Base-by-base conservation (phyloP, 2,329 filamentous ascomycete genomes). In the Ophiostoma triangulosporum region DNA sequence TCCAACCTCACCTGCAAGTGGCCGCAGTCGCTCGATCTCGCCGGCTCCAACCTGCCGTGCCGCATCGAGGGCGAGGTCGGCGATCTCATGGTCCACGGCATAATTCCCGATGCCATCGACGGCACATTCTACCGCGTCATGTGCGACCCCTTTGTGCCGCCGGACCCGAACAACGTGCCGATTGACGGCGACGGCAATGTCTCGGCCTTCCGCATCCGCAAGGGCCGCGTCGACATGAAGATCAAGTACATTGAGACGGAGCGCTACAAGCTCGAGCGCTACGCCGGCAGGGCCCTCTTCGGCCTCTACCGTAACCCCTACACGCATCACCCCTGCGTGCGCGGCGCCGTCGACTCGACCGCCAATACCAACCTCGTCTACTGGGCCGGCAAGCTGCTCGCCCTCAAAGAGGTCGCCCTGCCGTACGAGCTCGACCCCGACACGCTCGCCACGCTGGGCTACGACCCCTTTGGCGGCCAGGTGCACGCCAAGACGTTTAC, bases 361-460 rank as follows among this genome's bases (percentile, higher is more conserved):
- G 67, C 72, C 3, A 77, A 77, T 53, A 76, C 74, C 0, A 76
- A 77, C 54, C 61, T 76, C 3, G 66, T 77, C 1, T 77, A 74
- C 60, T 81, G 74, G 71, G 65, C 73, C 7, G 75, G 75, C 0
- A 69, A 74, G 48, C 60, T 80, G 49, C 65, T 80, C 1, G 76
- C 76, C 0, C 68, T 66, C 46, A 80, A 80, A 58, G 78, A 81
- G 54, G 72, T 74, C 52, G 68, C 70, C 0, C 72, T 70, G 8
- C 73, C 73, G 0, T 76, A 69, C 55, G 71, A 73, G 0, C 66
- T 76, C 67, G 71, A 76, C 53, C 73, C 73, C 0, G 60, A 62
- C 6, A 74, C 71, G 2, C 62, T 76, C 3, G 73, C 74, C 59
- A 76, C 73, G 1, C 65, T 69, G 12, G 72, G 73, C 0, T 61